Base-by-base conservation (phyloP, 768 basidiomycete species). In the Suillus subaureus region DNA sequence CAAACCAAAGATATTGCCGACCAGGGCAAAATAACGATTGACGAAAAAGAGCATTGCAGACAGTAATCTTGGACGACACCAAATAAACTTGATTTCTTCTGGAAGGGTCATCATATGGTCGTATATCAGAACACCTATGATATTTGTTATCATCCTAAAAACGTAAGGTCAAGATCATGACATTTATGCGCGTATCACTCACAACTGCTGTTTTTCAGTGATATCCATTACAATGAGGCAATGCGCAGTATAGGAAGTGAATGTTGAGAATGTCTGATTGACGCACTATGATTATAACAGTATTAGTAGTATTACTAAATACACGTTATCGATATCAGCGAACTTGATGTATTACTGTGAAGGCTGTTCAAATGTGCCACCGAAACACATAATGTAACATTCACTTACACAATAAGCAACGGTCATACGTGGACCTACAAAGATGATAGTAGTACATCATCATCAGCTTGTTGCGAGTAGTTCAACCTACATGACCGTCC, bases 11-110 rank as follows among this genome's bases (percentile, higher is more conserved):
- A 80, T 69, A 56, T 79, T 79, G 33, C 79, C 81, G 51, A 83
- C 72, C 58, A 83, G 76, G 2, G 82, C 77, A 40, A 83, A 67
- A 63, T 87, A 87, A 8, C 85, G 82, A 64, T 84, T 84, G 40
- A 82, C 54, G 62, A 83, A 80, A 72, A 87, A 87, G 69, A 81
- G 77, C 33, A 78, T 77, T 4, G 82, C 74, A 66, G 82, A 80
- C 15, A 66, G 61, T 2, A 72, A 75, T 62, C 79, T 80, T 0
- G 78, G 79, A 57, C 77, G 75, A 61, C 73, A 71, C 86, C 86
- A 87, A 3, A 87, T 69, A 62, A 79, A 78, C 18, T 74, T 68
- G 40, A 84, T 70, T 68, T 86, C 85, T 35, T 71, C 70, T 33
- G 68, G 65, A 37, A 77, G 68, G 5, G 77, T 78, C 61, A 78